Base-by-base conservation (phyloP, 2,329 filamentous ascomycete species). In the Aspergillus amoenus region DNA sequence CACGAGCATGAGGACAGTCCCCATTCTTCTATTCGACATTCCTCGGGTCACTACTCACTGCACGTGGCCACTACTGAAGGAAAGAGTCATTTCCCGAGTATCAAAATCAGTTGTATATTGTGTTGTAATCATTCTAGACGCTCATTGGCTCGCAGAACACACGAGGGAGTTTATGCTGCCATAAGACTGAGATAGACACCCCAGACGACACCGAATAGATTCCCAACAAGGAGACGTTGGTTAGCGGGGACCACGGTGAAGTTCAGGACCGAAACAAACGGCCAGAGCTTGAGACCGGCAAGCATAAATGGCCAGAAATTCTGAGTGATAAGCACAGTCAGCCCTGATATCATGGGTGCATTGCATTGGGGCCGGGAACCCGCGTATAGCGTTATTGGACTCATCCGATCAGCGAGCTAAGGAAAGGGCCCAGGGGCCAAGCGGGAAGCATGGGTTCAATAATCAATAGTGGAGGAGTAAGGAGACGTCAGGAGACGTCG, bases 241-340 rank as follows among this genome's bases (percentile, higher is more conserved):
- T 72, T 64, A 3, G 68, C 65, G 6, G 74, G 74, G 8, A 77
- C 66, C 8, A 76, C 63, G 0, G 71, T 72, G 59, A 76, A 76
- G 58, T 70, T 72, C 34, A 76, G 56, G 17, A 76, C 52, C 17
- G 74, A 75, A 9, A 76, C 73, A 50, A 76, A 56, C 2, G 73
- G 74, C 74, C 74, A 76, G 13, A 77, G 56, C 54, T 75, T 75
- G 61, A 75, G 69, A 3, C 73, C 70, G 6, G 69, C 73, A n/a
- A 68, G 61, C 63, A 74, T 69, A 41, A 76, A 66, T 1, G 71
- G 70, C 60, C 66, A 66, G 50, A 74, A 71, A 49, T 76, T 72
- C 72, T 75, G 46, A 42, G 47, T 61, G 42, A 57, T 39, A 13
- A 39, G 40, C 15, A 8, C 51, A 52, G 50, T 30, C 21, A 52